Percentiles rank a stretch among this genome's conserved stretches.
Conservation (phyloP, 257 asterid genomes). For the Solanum neorickii region DNA sequence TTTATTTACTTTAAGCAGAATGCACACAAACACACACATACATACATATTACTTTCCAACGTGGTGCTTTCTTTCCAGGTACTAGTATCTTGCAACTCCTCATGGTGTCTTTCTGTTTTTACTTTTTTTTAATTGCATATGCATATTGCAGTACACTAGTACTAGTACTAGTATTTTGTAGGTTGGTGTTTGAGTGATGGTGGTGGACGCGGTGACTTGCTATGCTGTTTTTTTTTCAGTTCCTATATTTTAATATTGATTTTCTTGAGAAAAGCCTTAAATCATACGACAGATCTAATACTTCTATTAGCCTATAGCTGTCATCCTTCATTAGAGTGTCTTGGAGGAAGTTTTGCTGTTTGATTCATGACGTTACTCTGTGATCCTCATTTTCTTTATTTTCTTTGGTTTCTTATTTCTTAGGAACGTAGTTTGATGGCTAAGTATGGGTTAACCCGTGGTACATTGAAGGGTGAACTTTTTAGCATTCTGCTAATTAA, state of each 20-base stretch:
- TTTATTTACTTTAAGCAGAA: not conserved
- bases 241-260: not conserved
- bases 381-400: not conserved
- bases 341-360: not conserved
- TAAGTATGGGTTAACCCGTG: conserved; percentile 64
- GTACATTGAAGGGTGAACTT: conserved; percentile 83
- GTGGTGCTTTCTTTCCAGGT: not conserved
- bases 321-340: not conserved
- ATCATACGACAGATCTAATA: not conserved
- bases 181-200: not conserved
- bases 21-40: not conserved
- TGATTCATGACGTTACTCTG: not conserved
- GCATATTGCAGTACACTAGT: not conserved
- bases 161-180: not conserved
- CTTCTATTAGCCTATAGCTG: not conserved
- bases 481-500: conserved; percentile 52
- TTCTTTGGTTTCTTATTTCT: conserved; percentile 1
- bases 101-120: not conserved
- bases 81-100: not conserved
- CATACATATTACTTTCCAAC: not conserved
- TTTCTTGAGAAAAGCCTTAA: not conserved
- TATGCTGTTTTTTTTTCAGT: not conserved
- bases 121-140: not conserved
- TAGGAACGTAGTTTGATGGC: conserved; percentile 77
- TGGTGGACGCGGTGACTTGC: not conserved